phyloP scores from a whole-genome alignment of 208 protist species.

The Phytomonas serpens region DNA sequence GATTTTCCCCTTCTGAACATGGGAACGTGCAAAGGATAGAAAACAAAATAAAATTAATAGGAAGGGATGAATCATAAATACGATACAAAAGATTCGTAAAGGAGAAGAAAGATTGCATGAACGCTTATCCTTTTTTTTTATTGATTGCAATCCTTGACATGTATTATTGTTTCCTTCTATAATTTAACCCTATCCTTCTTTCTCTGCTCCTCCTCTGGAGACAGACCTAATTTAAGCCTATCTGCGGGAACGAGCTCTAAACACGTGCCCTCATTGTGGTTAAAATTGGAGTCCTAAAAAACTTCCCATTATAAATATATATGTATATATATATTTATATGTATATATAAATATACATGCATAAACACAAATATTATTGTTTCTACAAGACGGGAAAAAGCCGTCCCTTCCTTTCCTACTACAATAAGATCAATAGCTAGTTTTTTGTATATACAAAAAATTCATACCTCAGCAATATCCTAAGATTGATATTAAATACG shows the following conservation, averaged over 20 bases:
- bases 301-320: not conserved
- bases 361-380: not conserved
- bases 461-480: not conserved
- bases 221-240: not conserved
- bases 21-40: not conserved
- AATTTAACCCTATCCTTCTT: not conserved
- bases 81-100: slow-evolving; percentile 6
- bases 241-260: not conserved
- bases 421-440: not conserved
- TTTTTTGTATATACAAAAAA: not conserved
- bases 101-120: not conserved
- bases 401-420: not conserved
- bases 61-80: not conserved
- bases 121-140: slow-evolving; percentile 9
- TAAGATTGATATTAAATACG: not conserved
- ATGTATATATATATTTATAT: not conserved
- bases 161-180: not conserved
- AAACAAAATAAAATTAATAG: not conserved
- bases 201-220: no score
- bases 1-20: not conserved
- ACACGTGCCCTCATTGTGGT: not conserved
- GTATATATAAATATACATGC: not conserved
- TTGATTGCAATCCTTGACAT: not conserved
- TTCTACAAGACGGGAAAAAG: not conserved
- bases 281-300: not conserved